These are phyloP conservation scores for Suhomyces kilbournensis DNA, from an alignment of 805 yeast species.

Conservation along the genomic window DNA sequence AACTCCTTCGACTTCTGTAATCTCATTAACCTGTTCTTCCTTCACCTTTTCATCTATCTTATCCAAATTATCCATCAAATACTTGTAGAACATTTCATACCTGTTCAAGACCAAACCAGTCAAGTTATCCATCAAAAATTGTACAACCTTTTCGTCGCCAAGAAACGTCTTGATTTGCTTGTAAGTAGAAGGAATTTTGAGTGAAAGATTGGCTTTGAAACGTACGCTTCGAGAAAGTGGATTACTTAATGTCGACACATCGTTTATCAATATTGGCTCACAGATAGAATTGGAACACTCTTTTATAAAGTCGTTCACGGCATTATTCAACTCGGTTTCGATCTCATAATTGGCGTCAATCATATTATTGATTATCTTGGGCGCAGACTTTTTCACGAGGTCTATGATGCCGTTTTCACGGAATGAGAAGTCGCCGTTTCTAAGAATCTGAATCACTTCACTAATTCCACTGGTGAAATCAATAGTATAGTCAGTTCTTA, in stretches of 20 bases:
- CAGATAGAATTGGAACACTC: slow-evolving; percentile 44
- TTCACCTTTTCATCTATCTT: slow-evolving; percentile 19
- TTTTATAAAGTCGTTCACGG: slow-evolving; percentile 67
- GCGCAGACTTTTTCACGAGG: slow-evolving; percentile 66
- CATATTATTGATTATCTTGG: slow-evolving; percentile 77
- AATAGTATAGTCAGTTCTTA: slow-evolving; percentile 66
- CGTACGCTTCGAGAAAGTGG: slow-evolving; percentile 31
- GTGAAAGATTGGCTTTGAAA: slow-evolving; percentile 49
- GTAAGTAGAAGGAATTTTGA: slow-evolving; percentile 56
- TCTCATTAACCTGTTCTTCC: slow-evolving; percentile 28
- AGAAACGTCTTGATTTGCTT: slow-evolving; percentile 53
- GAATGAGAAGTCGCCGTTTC: slow-evolving; percentile 37
- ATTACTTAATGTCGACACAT: slow-evolving; percentile 17
- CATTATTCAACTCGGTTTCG: slow-evolving; percentile 65
- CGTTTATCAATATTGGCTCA: slow-evolving; percentile 33
- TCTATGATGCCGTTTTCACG: slow-evolving; percentile 39
- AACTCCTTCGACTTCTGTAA: slow-evolving; percentile 66
- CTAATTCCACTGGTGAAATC: slow-evolving; percentile 75
- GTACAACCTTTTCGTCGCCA: slow-evolving; percentile 46
- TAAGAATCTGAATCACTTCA: slow-evolving; percentile 39
- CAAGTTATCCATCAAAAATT: slow-evolving; percentile 29
- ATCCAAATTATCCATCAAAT: slow-evolving; percentile 23
- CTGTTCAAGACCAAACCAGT: slow-evolving; percentile 51
- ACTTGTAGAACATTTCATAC: slow-evolving; percentile 53
- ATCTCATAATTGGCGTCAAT: slow-evolving; percentile 73